Evolutionary conservation across 805 yeast genomes (phyloP), one percentile per base, ranked within the genome.

Genomic region (Torulaspora indica): DNA sequence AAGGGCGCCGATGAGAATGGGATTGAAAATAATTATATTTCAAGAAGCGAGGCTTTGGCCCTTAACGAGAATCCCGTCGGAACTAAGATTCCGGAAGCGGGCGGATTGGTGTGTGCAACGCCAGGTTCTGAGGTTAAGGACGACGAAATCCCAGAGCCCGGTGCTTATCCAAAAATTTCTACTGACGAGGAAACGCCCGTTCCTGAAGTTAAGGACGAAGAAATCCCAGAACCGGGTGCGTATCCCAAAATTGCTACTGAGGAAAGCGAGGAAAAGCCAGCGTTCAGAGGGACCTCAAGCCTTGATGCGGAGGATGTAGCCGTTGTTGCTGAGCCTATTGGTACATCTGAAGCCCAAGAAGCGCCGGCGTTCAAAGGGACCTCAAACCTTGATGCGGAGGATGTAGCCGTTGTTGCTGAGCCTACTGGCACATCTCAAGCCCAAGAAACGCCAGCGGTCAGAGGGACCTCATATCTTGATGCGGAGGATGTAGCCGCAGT

Each of bases 21-120:
- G 4, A 64, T 64, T 40, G 62, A 60, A 35, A 71, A 71, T 52
- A 72, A 71, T 49, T 69, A 57, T 33, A 46, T 70, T 13, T 40
- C 47, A 5, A 41, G 34, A 29, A 39, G 30, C 2, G 58, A 56
- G 22, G 22, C 46, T n/a, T 12, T 8, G 33, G 45, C 43, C 2
- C 34, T 47, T 40, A 38, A 38, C 8, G 49, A 38, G 17, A 34
- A 35, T 9, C 40, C 49, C 1, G 32, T 32, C 17, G 42, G 33
- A 13, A 13, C 44, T 7, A 35, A 20, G 41, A 72, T 74, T 47
- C 77, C 78, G 20, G 78, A 73, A 54, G 66, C 77, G 43, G 77
- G 74, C 47, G 77, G 78, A 12, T 54, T 75, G 43, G 49, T 65
- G 3, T 61, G 53, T 33, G 38, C 25, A 29, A 46, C 43, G 5